phyloP scores from a whole-genome alignment of 139 green algal genomes.

The Mychonastes homosphaera region DNA sequence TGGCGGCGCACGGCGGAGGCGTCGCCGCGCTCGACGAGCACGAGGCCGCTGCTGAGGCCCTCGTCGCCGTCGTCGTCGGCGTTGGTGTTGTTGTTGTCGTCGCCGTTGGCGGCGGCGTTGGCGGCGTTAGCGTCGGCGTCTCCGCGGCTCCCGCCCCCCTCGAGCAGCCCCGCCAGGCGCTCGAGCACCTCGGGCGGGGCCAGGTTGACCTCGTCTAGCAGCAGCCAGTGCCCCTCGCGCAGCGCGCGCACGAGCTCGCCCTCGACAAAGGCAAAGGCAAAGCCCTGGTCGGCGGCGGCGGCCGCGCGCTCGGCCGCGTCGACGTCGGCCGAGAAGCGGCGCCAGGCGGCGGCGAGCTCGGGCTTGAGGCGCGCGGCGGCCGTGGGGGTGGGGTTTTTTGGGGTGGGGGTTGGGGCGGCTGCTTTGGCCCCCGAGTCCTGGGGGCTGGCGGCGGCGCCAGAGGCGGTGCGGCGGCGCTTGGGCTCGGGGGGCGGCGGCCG shows the following conservation, averaged over 20 bases:
- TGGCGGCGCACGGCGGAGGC: slow-evolving; percentile 54
- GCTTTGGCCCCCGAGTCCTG: background rate
- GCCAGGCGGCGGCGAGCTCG: slow-evolving; percentile 41
- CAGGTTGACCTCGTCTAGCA: slow-evolving; percentile 95
- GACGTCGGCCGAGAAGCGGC: slow-evolving; percentile 53
- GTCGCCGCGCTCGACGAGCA: slow-evolving; percentile 70
- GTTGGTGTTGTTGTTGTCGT: too few species aligned
- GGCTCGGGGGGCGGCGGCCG: too few species aligned
- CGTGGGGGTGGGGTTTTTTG: background rate
- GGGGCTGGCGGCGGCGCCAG: background rate
- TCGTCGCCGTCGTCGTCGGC: background rate
- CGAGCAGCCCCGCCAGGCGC: slow-evolving; percentile 77
- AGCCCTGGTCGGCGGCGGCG: slow-evolving; percentile 56
- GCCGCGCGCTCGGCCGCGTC: slow-evolving; percentile 54
- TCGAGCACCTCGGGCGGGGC: slow-evolving; percentile 79
- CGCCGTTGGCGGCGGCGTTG: too few species aligned
- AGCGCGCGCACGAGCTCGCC: slow-evolving; percentile 80
- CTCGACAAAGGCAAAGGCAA: slow-evolving; percentile 94
- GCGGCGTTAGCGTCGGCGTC: slow-evolving; percentile 48
- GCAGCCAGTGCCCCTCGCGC: slow-evolving; percentile 84
- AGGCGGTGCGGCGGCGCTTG: background rate
- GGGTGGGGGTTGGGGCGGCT: background rate
- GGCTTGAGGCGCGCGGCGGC: background rate
- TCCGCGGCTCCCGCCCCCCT: slow-evolving; percentile 25
- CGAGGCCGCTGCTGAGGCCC: slow-evolving; percentile 3